Evolutionary conservation across 257 asterid genomes (phyloP).

Genomic region (Solanum ossicruentum): DNA sequence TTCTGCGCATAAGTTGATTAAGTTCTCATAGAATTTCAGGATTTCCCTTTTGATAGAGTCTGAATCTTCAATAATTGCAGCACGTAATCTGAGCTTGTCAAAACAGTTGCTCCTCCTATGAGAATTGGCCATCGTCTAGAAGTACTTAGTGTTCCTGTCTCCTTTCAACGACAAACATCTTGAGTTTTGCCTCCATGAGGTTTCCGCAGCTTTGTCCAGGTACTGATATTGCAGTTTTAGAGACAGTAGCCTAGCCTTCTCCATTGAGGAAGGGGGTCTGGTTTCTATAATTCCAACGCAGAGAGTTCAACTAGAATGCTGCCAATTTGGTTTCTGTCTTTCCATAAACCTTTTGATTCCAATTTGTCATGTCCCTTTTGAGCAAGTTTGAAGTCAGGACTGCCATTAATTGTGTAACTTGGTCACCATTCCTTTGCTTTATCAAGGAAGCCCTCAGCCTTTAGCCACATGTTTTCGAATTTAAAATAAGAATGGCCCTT

Average conservation of each 20-base stretch:
- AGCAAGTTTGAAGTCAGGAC: not conserved
- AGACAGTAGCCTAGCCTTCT: not conserved
- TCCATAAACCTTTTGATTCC: not conserved
- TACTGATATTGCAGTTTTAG: not conserved
- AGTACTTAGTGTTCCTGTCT: not conserved
- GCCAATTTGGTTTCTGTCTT: not conserved
- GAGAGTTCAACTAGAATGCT: not conserved
- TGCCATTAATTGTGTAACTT: not conserved
- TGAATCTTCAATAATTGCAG: not conserved
- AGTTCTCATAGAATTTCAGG: not conserved
- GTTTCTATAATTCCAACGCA: not conserved
- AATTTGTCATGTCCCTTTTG: not conserved
- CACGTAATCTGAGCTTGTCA: not conserved
- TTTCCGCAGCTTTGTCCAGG: not conserved
- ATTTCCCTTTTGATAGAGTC: not conserved
- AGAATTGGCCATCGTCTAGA: not conserved
- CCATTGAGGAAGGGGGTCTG: too few species aligned
- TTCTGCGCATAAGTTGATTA: too few species aligned
- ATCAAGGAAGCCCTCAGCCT: not conserved
- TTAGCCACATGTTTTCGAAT: not conserved
- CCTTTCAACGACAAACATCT: not conserved
- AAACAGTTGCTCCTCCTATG: not conserved
- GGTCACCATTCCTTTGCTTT: not conserved
- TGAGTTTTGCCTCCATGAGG: not conserved
- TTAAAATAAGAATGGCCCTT: not conserved